Base-by-base conservation (phyloP, 2,329 filamentous ascomycete genomes). In the Alternaria infectoria region DNA sequence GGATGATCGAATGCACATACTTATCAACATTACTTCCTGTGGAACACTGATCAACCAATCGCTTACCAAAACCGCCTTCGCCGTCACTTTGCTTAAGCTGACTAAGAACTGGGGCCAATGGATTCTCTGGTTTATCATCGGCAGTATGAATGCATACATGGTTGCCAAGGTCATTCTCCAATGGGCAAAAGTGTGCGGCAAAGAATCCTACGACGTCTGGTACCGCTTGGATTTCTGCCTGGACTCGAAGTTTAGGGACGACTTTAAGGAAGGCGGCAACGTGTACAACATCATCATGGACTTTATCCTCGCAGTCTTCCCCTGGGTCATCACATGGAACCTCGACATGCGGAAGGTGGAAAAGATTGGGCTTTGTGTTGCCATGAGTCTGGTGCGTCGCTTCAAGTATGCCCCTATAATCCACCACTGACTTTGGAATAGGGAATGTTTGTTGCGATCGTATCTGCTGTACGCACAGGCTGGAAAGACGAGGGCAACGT, bases 231-330 rank as follows among this genome's bases (percentile, higher is more conserved):
- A 84, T 59, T 81, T 85, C 54, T 85, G 83, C 59, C 61, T 86
- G 12, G 68, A 77, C 11, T 72, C 74, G 56, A 69, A 68, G 3
- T 81, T 83, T 25, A 78, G 81, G 4, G 66, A 81, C 11, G 70
- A 81, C 40, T 84, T 85, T 67, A 86, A 86, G 63, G 82, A 84
- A 57, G 83, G 82, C 9, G 85, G 85, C 32, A 86, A 86, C 64
- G 83, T 84, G 6, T 86, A 85, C 71, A 86, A 86, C 69, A 83
- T 86, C 59, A 76, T 86, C 26, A 86, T 86, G 82, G 85, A 87
- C 62, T 85, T 86, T 44, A 66, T 84, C 0, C 83, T 87, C 67
- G 84, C 85, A 0, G 59, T 75, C 9, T 84, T 86, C 55, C 85
- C 85, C 4, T 86, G 84, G 84, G 67, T 84, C 21, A 81, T 86